A percentile compares a stretch with the other conserved stretches of the same genome.
Evolutionary conservation across 78 protist species (phyloP).

Genomic region (Dictyostelium brefeldianum): DNA sequence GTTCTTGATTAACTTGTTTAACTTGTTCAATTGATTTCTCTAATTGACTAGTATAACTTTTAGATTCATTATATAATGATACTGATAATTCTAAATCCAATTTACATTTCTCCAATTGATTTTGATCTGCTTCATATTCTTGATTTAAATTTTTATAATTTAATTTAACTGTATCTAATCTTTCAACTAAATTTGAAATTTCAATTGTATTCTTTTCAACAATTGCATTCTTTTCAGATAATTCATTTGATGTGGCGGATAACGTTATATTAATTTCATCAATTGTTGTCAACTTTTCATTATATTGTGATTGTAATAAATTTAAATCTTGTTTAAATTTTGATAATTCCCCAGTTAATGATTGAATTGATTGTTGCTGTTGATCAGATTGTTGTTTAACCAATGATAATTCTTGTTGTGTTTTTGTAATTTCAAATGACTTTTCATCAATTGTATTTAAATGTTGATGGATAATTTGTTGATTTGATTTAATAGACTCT

Average conservation of each 20-base stretch:
- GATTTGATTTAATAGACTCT: background rate
- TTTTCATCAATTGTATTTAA: background rate
- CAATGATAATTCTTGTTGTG: background rate
- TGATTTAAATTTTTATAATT: background rate
- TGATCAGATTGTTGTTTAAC: background rate
- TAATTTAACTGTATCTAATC: background rate
- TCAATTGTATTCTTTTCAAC: background rate
- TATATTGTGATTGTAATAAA: background rate
- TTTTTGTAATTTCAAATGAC: background rate
- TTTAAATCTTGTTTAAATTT: background rate
- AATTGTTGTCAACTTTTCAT: too few relatives aligned
- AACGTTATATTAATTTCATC: background rate
- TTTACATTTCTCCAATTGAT: background rate
- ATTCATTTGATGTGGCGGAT: background rate
- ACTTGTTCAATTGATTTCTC: slow-evolving; percentile 19
- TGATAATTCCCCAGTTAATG: background rate
- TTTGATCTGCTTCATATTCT: background rate
- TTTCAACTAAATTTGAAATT: background rate
- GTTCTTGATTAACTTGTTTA: background rate
- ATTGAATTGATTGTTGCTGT: background rate
- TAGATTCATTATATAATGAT: background rate
- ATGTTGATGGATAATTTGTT: background rate
- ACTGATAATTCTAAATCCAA: background rate
- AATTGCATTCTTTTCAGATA: too few relatives aligned
- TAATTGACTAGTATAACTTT: background rate